phyloP scores from a whole-genome alignment of 192 early-diverging fungal genomes.

The Podila verticillata region DNA sequence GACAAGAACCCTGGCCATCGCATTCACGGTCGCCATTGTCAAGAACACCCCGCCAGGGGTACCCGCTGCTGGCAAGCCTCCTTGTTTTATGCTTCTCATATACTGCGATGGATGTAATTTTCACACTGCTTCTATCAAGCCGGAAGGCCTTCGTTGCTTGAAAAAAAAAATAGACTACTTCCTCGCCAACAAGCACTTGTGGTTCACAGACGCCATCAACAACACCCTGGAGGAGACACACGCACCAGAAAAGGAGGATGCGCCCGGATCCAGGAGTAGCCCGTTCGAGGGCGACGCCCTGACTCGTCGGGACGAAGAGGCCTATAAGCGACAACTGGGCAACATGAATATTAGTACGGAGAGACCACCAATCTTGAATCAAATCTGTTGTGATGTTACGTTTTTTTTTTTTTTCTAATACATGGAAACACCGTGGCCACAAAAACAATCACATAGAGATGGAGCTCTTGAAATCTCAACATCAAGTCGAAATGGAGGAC shows the following conservation, averaged over 20 bases:
- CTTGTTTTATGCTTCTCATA: background rate
- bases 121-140: too few species aligned
- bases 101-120: too few species aligned
- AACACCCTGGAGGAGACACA: too few species aligned
- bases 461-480: background rate
- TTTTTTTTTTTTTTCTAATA: background rate
- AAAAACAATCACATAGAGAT: slow-evolving; percentile 1
- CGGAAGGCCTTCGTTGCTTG: too few species aligned
- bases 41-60: background rate
- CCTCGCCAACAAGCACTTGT: too few species aligned
- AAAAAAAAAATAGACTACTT: too few species aligned
- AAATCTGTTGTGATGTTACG: background rate
- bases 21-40: background rate
- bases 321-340: background rate
- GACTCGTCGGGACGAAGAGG: background rate
- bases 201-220: too few species aligned
- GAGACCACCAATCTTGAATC: background rate
- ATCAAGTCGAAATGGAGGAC: background rate
- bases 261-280: too few species aligned
- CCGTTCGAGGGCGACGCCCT: background rate
- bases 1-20: background rate
- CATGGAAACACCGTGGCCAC: background rate
- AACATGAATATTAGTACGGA: background rate
- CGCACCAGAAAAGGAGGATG: too few species aligned
- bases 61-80: background rate